phyloP scores from a whole-genome alignment of 805 yeast species.

The Candida ascalaphidarum region DNA sequence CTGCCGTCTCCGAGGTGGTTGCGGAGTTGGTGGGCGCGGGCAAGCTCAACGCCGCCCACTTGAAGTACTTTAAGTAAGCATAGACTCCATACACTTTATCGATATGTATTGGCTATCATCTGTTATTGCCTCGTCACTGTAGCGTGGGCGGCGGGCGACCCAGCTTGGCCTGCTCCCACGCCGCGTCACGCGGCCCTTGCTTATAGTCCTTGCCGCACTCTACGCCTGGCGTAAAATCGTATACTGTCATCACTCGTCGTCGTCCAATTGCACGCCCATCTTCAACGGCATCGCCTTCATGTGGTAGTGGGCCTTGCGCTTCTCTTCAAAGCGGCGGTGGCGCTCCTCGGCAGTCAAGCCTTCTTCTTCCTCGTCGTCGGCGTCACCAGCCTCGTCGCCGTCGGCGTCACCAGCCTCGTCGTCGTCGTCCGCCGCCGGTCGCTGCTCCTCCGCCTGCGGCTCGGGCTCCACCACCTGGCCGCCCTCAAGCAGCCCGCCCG shows the following conservation, averaged over 20 bases:
- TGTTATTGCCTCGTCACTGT: too few relatives aligned
- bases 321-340: constrained; percentile 63
- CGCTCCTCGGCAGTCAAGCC: constrained; percentile 47
- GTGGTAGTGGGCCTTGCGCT: constrained; percentile 76
- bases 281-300: constrained; percentile 41
- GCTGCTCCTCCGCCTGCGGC: not conserved
- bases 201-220: too few relatives aligned
- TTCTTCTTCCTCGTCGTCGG: constrained; percentile 30
- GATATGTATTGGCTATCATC: too few relatives aligned
- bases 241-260: constrained; percentile 8
- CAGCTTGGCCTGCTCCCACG: too few relatives aligned
- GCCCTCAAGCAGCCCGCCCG: constrained; percentile 22
- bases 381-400: constrained; percentile 20
- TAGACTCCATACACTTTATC: too few relatives aligned
- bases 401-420: constrained; percentile 11
- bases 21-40: constrained; percentile 46
- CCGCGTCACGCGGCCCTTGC: too few relatives aligned
- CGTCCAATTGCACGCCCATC: constrained; percentile 16
- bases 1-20: constrained; percentile 48
- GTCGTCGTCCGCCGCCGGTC: constrained; percentile 16
- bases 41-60: constrained; percentile 40
- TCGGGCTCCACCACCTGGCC: constrained; percentile 25
- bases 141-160: too few relatives aligned
- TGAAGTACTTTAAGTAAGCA: constrained; percentile 45
- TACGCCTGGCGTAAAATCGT: too few relatives aligned